phyloP scores from a whole-genome alignment of 1,284 basidiomycete genomes.

The Pseudomicrostroma phylloplanum region DNA sequence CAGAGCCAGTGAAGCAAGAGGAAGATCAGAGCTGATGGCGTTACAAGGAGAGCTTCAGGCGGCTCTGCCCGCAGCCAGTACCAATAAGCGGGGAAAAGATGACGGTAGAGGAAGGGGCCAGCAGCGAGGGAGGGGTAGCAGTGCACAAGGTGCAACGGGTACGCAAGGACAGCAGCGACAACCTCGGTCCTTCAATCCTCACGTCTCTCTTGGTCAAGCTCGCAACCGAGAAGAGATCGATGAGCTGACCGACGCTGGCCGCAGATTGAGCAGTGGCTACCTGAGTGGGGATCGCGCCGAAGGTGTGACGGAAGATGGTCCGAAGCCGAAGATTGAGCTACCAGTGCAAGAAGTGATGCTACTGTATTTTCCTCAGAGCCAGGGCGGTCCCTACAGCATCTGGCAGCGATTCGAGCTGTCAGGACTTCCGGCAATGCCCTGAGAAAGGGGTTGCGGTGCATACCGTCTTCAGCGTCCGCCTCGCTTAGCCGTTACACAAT shows the following conservation, averaged over 20 bases:
- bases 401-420: not conserved
- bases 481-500: constrained; percentile 1
- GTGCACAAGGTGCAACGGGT: not conserved
- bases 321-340: not conserved
- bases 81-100: not conserved
- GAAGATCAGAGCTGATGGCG: not conserved
- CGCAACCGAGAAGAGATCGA: not conserved
- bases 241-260: not conserved
- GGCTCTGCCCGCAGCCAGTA: not conserved
- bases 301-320: not conserved
- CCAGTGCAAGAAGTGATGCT: not conserved
- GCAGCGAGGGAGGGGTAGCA: not conserved
- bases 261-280: not conserved
- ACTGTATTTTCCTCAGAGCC: not conserved
- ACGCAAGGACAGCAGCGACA: not conserved
- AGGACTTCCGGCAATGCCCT: not conserved
- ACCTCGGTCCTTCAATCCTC: not conserved
- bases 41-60: not conserved
- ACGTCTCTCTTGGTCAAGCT: constrained; percentile 2
- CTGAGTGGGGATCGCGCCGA: not conserved
- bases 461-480: not conserved
- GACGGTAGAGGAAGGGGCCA: not conserved
- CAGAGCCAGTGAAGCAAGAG: not conserved
- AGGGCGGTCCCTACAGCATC: not conserved
- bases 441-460: not conserved